A percentile compares a stretch with the other conserved stretches of the same genome.
Evolutionary conservation across 805 yeast genomes (phyloP).

Genomic region (Myxozyma mucilagina): DNA sequence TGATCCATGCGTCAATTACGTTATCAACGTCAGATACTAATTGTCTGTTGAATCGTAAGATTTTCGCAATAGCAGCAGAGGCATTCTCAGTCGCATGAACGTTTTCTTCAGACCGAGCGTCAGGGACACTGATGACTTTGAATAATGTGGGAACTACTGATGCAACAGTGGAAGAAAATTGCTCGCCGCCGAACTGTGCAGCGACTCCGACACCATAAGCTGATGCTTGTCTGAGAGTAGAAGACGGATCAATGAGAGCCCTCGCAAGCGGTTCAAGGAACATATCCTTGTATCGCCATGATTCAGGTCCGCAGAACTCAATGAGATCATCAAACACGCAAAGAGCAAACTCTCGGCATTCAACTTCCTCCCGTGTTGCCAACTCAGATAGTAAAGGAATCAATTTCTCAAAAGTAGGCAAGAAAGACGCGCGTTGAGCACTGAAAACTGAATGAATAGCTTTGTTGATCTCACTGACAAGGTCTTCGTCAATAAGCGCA

Average conservation of each 20-base stretch:
- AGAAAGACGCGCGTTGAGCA: conserved; percentile 55
- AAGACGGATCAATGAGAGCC: conserved; percentile 47
- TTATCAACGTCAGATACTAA: conserved; percentile 58
- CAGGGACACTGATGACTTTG: conserved; percentile 71
- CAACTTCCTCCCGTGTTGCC: conserved; percentile 65
- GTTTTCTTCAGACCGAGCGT: conserved; percentile 82
- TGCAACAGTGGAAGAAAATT: conserved; percentile 62
- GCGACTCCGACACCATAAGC: conserved; percentile 81
- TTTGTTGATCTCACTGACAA: conserved; percentile 81
- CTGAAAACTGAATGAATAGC: conserved; percentile 71
- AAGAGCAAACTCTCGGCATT: conserved; percentile 72
- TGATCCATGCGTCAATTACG: conserved; percentile 74
- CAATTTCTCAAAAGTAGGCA: conserved; percentile 63
- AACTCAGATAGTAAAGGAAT: conserved; percentile 63
- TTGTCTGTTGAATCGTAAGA: conserved; percentile 52
- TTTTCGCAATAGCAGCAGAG: conserved; percentile 78
- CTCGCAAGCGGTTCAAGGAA: conserved; percentile 67
- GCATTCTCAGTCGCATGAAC: conserved; percentile 85
- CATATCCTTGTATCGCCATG: conserved; percentile 62
- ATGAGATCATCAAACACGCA: conserved; percentile 78
- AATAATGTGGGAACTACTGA: conserved; percentile 74
- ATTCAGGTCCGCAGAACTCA: conserved; percentile 72
- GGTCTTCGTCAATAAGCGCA: conserved; percentile 84
- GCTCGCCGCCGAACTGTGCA: conserved; percentile 74
- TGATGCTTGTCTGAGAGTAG: conserved; percentile 75